These are phyloP conservation scores for Thielaviopsis ethacetica DNA, from an alignment of 2,329 filamentous ascomycete genomes.

Conservation along the genomic window DNA sequence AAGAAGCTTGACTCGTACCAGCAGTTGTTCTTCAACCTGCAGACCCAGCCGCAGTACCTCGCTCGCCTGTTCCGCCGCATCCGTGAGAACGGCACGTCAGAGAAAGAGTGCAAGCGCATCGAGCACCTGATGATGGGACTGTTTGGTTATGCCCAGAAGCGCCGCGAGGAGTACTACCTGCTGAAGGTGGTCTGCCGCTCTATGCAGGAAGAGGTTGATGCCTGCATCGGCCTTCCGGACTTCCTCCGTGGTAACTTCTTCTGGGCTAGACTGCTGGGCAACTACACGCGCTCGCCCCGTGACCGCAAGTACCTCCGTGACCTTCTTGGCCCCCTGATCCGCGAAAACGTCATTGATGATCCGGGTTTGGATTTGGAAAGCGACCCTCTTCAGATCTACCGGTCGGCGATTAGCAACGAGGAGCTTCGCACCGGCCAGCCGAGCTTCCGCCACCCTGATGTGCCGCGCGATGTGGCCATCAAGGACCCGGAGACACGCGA, in stretches of 20 bases:
- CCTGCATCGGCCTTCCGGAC: constrained; percentile 58
- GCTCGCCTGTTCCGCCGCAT: constrained; percentile 73
- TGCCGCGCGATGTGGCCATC: constrained; percentile 87
- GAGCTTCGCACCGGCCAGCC: constrained; percentile 80
- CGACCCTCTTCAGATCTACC: constrained; percentile 93
- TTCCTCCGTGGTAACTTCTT: constrained; percentile 84
- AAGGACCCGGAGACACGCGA: constrained; percentile 83
- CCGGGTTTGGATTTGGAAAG: constrained; percentile 84
- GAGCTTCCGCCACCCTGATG: constrained; percentile 65
- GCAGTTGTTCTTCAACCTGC: constrained; percentile 90
- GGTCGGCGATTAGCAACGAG: constrained; percentile 90
- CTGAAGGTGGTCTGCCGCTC: constrained; percentile 74
- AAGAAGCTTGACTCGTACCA: constrained; percentile 95
- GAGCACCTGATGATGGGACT: constrained; percentile 91
- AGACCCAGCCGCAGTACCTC: constrained; percentile 91
- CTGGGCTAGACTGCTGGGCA: constrained; percentile 72
- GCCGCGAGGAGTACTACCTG: constrained; percentile 90
- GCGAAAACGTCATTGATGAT: constrained; percentile 86
- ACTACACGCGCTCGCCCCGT: constrained; percentile 78
- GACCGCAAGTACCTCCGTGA: constrained; percentile 88
- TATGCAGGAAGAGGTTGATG: constrained; percentile 71
- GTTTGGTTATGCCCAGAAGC: constrained; percentile 94
- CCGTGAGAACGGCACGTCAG: constrained; percentile 66
- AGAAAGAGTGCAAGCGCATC: constrained; percentile 84
- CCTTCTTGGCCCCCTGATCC: constrained; percentile 67